Conservation (phyloP, 1,284 basidiomycete species). For the Tylopilus sp. region DNA sequence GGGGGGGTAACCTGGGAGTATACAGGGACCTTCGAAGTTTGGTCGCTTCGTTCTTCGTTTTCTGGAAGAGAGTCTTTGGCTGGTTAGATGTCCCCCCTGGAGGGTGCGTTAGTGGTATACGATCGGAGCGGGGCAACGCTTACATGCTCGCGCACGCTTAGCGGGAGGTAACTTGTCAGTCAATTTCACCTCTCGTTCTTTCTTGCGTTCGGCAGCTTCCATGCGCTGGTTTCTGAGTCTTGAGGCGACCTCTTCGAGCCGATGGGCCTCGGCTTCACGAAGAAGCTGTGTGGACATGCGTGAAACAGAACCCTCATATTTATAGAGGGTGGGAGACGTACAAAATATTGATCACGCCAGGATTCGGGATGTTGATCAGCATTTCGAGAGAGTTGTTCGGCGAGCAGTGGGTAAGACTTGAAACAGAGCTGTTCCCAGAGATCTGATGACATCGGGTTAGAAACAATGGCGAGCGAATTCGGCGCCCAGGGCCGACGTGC, state of each 20-base stretch:
- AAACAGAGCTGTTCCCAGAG: conserved; percentile 67
- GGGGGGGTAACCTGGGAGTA: conserved; percentile 46
- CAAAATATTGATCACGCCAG: conserved; percentile 69
- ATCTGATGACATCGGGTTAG: conserved; percentile 40
- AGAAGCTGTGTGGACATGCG: conserved; percentile 41
- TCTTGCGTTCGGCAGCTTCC: conserved; percentile 68
- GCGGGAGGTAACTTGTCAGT: conserved; percentile 60
- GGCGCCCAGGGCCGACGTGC: conserved; percentile 35
- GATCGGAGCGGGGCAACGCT: conserved; percentile 19
- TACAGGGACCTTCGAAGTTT: conserved; percentile 63
- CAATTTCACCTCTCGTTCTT: conserved; percentile 65
- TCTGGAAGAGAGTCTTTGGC: conserved; percentile 71
- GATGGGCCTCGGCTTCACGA: conserved; percentile 51
- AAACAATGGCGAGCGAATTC: background rate
- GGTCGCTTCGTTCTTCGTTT: conserved; percentile 64
- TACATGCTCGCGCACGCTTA: conserved; percentile 60
- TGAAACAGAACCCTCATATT: conserved; percentile 5
- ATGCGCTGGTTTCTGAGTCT: conserved; percentile 60
- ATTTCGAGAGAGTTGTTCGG: conserved; percentile 34
- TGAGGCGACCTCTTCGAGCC: conserved; percentile 56
- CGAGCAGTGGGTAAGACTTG: conserved; percentile 51
- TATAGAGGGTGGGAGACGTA: conserved; percentile 34
- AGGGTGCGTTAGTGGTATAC: conserved; percentile 12
- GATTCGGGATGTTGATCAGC: conserved; percentile 47
- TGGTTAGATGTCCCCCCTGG: conserved; percentile 48